Evolutionary conservation across 805 yeast species (phyloP), one percentile per base, ranked within the genome.

Genomic region (Schizosaccharomyces octosporus): DNA sequence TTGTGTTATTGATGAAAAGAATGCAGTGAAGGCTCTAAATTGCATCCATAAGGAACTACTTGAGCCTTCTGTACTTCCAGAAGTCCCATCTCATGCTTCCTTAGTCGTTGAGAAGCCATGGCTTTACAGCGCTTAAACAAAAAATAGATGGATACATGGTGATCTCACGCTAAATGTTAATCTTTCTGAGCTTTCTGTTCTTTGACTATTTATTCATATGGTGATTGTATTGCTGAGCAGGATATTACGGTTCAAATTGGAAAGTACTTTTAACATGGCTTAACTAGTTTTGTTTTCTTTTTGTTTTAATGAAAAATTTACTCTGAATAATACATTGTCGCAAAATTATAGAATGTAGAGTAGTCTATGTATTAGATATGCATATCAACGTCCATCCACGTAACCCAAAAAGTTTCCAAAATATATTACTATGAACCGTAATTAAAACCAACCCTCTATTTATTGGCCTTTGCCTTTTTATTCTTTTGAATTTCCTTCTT

Each of bases 1-100:
- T 42, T 94, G 97, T 65, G 98, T 93, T 61, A 87, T 93, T 64
- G 85, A 85, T 65, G 87, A 85, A 66, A 74, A 75, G 62, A 93
- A 93, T 69, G 82, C 94, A 15, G 73, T 87, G 39, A 85, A 85
- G 70, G 97, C 97, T 3, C 76, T 93, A 66, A 82, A 82, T 69
- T 84, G 88, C 4, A 81, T 93, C 63, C 98, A 93, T 70, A 84
- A 83, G 55, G 81, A 80, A 63, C 72, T 90, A 64, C 73, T 90
- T 65, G 62, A 41, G n/a, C 54, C 54, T 17, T 51, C 36, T 24
- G 6, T 39, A 17, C 15, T 51, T 24, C 57, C 21, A 17, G 57
- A 24, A 7, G 57, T 51, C 27, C 57, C 57, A 6, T 51, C 57
- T 2, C 57, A 51, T 17, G 57, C 57, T 29, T 51, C 57, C 19